Evolutionary conservation across 768 basidiomycete genomes (phyloP).

Genomic region (Gautieria morchelliformis): DNA sequence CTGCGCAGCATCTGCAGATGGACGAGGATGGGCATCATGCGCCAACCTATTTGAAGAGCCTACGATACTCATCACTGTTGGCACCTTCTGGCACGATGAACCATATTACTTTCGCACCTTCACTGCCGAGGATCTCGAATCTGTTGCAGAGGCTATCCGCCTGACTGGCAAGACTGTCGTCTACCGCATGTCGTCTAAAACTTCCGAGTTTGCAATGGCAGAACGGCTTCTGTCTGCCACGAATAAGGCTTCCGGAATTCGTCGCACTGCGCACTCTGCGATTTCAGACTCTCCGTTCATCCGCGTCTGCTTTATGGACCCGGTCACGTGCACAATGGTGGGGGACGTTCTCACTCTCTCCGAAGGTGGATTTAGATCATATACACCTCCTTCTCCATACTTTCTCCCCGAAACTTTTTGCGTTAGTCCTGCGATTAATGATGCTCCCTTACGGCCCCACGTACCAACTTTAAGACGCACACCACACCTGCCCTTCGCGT

Average conservation of each 20-base stretch:
- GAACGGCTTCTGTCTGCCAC: slow-evolving; percentile 31
- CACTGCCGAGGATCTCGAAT: slow-evolving; percentile 25
- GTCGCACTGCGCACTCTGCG: slow-evolving; percentile 26
- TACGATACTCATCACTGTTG: slow-evolving; percentile 29
- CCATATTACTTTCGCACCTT: slow-evolving; percentile 31
- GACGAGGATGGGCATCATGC: slow-evolving; percentile 27
- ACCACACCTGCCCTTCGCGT: slow-evolving; percentile 23
- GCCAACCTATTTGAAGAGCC: slow-evolving; percentile 24
- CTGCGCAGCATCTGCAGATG: slow-evolving; percentile 18
- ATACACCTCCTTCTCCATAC: slow-evolving; percentile 24
- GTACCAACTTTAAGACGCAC: slow-evolving; percentile 31
- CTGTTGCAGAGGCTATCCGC: slow-evolving; percentile 24
- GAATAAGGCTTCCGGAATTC: slow-evolving; percentile 27
- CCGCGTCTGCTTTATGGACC: slow-evolving; percentile 28
- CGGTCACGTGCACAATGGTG: slow-evolving; percentile 25
- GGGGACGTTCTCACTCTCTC: slow-evolving; percentile 26
- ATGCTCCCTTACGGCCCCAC: slow-evolving; percentile 22
- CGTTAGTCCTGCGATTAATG: slow-evolving; percentile 24
- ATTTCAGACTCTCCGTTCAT: slow-evolving; percentile 28
- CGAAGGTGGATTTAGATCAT: slow-evolving; percentile 30
- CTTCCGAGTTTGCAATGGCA: slow-evolving; percentile 29
- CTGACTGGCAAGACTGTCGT: slow-evolving; percentile 27
- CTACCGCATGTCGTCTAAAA: slow-evolving; percentile 24
- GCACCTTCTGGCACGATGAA: slow-evolving; percentile 22
- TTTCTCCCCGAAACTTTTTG: slow-evolving; percentile 24